These are phyloP conservation scores for Tulasnella sp. DNA, from an alignment of 768 basidiomycete species.

Conservation along the genomic window DNA sequence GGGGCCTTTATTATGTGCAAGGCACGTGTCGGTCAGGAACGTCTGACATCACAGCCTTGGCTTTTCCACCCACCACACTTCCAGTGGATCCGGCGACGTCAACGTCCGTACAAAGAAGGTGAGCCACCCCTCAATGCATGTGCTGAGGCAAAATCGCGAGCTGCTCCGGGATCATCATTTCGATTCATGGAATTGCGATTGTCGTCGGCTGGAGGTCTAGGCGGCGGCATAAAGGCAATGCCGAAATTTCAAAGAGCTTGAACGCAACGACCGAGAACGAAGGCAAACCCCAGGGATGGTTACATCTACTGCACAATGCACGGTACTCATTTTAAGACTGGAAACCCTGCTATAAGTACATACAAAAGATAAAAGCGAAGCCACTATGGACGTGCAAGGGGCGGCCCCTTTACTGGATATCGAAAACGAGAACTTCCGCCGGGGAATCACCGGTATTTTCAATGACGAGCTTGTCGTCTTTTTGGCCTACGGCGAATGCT, in stretches of 20 bases:
- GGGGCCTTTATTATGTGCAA: background rate
- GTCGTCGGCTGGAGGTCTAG: too few relatives aligned
- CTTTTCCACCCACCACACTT: background rate
- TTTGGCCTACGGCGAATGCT: conserved; percentile 7
- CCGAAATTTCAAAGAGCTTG: too few relatives aligned
- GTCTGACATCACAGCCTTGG: conserved; percentile 4
- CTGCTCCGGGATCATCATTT: too few relatives aligned
- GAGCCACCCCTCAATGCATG: too few relatives aligned
- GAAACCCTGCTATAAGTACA: background rate
- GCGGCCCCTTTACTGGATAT: conserved; percentile 5
- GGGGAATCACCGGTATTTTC: conserved; percentile 25
- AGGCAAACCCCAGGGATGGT: too few relatives aligned
- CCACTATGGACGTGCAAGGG: background rate
- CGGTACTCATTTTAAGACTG: background rate
- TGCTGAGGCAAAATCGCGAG: too few relatives aligned
- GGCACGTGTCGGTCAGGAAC: conserved; percentile 4
- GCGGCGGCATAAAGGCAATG: too few relatives aligned
- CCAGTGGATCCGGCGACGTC: background rate
- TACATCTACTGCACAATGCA: background rate
- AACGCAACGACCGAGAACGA: too few relatives aligned
- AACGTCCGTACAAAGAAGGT: background rate
- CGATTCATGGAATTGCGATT: too few relatives aligned
- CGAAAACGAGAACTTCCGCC: conserved; percentile 28
- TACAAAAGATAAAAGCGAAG: background rate
- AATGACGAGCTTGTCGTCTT: conserved; percentile 21